Conservation (phyloP, 225 moss, liverwort and hornwort species). For the Neckera pumila region DNA sequence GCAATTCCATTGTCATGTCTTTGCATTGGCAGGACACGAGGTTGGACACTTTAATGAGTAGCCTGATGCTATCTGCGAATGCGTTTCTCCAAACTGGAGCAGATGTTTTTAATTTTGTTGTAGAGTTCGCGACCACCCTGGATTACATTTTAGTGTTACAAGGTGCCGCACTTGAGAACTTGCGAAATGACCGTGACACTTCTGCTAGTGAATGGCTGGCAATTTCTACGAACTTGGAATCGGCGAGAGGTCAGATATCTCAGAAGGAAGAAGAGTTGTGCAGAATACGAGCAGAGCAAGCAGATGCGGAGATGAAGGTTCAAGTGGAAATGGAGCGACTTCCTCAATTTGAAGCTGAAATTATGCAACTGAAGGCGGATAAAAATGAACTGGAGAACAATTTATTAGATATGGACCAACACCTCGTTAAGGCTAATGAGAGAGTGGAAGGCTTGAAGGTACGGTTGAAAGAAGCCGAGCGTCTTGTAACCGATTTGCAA, state of each 20-base stretch:
- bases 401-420: conserved; percentile 21
- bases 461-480: conserved; percentile 26
- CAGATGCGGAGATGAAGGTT: conserved; percentile 5
- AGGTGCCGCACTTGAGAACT: not conserved
- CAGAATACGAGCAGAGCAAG: conserved; percentile 4
- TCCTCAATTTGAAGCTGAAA: conserved; percentile 8
- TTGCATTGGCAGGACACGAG: conserved; percentile 16
- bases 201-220: not conserved
- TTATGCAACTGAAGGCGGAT: conserved; percentile 3
- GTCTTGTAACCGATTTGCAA: conserved; percentile 12
- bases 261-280: conserved; percentile 27
- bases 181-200: conserved; percentile 10
- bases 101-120: not conserved
- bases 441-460: conserved; percentile 13
- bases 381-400: conserved; percentile 19
- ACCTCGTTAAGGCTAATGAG: conserved; percentile 18
- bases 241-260: conserved; percentile 1
- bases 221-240: conserved; percentile 2
- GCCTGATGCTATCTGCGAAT: conserved; percentile 13
- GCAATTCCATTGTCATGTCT: conserved; percentile 3
- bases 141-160: conserved; percentile 18
- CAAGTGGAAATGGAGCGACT: conserved; percentile 1
- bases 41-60: conserved; percentile 14
- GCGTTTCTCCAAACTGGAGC: conserved; percentile 2
- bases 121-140: conserved; percentile 16